These are phyloP conservation scores for Trichomonas vaginalis DNA, from an alignment of 208 protist genomes.

Conservation along the genomic window DNA sequence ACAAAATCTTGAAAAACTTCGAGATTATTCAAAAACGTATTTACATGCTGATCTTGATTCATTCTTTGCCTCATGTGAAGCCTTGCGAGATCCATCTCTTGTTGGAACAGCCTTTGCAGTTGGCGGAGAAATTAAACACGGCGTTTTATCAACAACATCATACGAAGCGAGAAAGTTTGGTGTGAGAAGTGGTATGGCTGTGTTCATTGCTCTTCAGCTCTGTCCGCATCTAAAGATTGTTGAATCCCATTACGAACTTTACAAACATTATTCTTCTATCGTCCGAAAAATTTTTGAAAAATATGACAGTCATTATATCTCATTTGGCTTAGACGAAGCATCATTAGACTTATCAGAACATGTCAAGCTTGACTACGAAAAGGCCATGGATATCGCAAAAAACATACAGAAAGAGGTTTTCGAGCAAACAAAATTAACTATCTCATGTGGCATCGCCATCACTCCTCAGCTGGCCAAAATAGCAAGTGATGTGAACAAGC, in stretches of 20 bases:
- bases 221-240: not conserved
- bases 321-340: slow-evolving; percentile 13
- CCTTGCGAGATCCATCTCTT: not conserved
- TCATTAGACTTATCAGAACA: not conserved
- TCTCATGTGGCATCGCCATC: not conserved
- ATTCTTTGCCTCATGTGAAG: not conserved
- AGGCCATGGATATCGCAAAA: not conserved
- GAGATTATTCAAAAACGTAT: not conserved
- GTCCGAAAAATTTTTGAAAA: not conserved
- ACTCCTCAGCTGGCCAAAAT: not conserved
- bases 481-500: not conserved
- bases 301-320: not conserved
- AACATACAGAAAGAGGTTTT: not conserved
- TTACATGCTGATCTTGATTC: not conserved
- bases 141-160: not conserved
- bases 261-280: not conserved
- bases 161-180: not conserved
- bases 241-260: not conserved
- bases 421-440: not conserved
- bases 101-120: not conserved
- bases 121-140: not conserved
- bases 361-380: not conserved
- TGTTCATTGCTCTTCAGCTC: not conserved
- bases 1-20: not conserved
- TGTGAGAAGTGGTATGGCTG: not conserved